These are phyloP conservation scores for Pezicula radicicola DNA, from an alignment of 2,329 filamentous ascomycete genomes.

Conservation along the genomic window DNA sequence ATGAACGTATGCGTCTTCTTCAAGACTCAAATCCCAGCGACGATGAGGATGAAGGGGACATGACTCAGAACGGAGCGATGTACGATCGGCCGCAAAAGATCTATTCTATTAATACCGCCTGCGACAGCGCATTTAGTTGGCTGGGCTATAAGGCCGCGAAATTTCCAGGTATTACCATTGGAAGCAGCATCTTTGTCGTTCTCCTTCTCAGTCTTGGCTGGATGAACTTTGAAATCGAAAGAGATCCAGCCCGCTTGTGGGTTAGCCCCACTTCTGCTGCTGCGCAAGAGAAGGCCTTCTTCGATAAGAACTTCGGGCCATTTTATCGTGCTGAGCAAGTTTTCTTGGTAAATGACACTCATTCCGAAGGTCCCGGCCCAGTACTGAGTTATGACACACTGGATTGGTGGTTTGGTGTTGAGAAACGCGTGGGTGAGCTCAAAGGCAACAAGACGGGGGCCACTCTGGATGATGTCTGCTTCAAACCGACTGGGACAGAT, in stretches of 20 bases:
- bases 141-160: constrained; percentile 78
- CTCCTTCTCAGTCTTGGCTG: constrained; percentile 80
- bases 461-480: constrained; percentile 81
- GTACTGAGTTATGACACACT: constrained; percentile 88
- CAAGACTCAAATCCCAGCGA: constrained; percentile 83
- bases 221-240: constrained; percentile 86
- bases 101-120: constrained; percentile 81
- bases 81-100: constrained; percentile 74
- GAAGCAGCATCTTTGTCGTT: constrained; percentile 70
- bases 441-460: constrained; percentile 67
- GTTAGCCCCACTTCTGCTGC: constrained; percentile 92
- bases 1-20: constrained; percentile 79
- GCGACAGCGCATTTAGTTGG: constrained; percentile 75
- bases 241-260: constrained; percentile 88
- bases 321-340: constrained; percentile 94
- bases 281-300: constrained; percentile 90
- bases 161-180: constrained; percentile 83
- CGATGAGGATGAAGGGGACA: constrained; percentile 89
- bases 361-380: constrained; percentile 60
- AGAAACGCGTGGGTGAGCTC: constrained; percentile 70
- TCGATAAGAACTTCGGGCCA: constrained; percentile 88
- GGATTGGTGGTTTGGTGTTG: constrained; percentile 90
- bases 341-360: constrained; percentile 88
- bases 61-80: constrained; percentile 73
- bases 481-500: constrained; percentile 84